Evolutionary conservation across 1,139 yeast genomes (phyloP).

Genomic region (Geotrichum siamense): DNA sequence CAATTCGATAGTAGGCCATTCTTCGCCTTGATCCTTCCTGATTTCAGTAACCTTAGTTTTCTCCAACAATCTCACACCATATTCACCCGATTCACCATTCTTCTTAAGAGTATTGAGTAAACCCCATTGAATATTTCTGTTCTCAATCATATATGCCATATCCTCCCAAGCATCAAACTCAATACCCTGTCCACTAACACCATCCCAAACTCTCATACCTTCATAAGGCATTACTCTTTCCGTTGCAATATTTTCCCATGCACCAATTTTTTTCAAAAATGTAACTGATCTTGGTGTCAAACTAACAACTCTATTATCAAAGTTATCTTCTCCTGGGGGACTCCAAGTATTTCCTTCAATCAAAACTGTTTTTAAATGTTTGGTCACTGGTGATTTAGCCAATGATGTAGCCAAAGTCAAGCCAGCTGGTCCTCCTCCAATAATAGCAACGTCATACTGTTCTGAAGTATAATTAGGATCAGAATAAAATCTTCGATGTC

Average conservation of each 20-base stretch:
- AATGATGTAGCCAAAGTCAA: conserved; percentile 74
- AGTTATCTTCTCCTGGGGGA: conserved; percentile 49
- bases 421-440: conserved; percentile 99
- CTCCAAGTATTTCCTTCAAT: conserved; percentile 65
- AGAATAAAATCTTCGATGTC: neutral
- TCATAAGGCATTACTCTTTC: conserved; percentile 76
- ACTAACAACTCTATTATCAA: conserved; percentile 77
- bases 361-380: conserved; percentile 54
- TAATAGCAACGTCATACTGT: conserved; percentile 62
- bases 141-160: conserved; percentile 85
- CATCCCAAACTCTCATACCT: conserved; percentile 81
- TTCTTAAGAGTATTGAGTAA: conserved; percentile 37
- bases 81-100: neutral
- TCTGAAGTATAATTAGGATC: neutral
- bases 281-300: conserved; percentile 74
- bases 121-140: conserved; percentile 71
- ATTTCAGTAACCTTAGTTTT: conserved; percentile 51
- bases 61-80: conserved; percentile 42
- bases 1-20: conserved; percentile 73
- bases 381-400: conserved; percentile 56
- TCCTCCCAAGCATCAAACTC: conserved; percentile 42
- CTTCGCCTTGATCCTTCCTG: conserved; percentile 26
- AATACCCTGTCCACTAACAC: conserved; percentile 59
- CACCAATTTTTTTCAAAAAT: conserved; percentile 62
- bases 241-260: conserved; percentile 61